Base-by-base conservation (phyloP, 1,284 basidiomycete species). In the Cutaneotrichosporon sp. region DNA sequence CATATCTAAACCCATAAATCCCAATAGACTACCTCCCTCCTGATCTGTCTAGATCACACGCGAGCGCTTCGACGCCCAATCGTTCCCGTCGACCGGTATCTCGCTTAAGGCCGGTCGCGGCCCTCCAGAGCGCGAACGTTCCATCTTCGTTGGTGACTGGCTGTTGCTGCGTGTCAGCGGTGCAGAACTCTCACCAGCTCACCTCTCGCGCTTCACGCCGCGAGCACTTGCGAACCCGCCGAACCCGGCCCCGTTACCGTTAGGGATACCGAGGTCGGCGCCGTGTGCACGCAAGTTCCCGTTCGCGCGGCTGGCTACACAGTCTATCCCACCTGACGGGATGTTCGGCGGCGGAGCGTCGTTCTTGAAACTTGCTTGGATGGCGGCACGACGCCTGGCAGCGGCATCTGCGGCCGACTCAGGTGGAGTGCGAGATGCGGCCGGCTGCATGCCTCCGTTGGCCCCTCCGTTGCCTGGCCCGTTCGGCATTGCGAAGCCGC, bases 121-220 rank as follows among this genome's bases (percentile, higher is more conserved):
- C 13, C 56, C 69, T 36, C 57, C 62, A 14, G 59, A 58, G 30
- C 60, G 63, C n/a, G 30, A 36, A 21, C 56, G 67, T 34, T 56
- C 65, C 36, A 50, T 26, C 32, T 65, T 65, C 8, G 55, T 65
- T 6, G 65, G 63, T 32, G 66, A 65, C 32, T 53, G 32, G 56
- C 60, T 61, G 16, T 62, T 65, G 50, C 51, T 4, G 9, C 26
- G 9, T 10, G 58, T 67, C 51, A 65, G 61, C 26, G 22, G 4
- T 6, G 2, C 8, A 1, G 31, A 21, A 7, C 18, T 31, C 9
- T 2, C 4, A 4, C 2, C 16, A 13, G 67, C 70, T 64, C 58
- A 72, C 74, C 69, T 66, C n/a, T 68, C 64, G 32, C 66, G 59
- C 58, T 78, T 78, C 31, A 78, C 60, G 1, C 76, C 75, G 46